phyloP scores from a whole-genome alignment of 306 rosid genomes.

The Vigna radiata region DNA sequence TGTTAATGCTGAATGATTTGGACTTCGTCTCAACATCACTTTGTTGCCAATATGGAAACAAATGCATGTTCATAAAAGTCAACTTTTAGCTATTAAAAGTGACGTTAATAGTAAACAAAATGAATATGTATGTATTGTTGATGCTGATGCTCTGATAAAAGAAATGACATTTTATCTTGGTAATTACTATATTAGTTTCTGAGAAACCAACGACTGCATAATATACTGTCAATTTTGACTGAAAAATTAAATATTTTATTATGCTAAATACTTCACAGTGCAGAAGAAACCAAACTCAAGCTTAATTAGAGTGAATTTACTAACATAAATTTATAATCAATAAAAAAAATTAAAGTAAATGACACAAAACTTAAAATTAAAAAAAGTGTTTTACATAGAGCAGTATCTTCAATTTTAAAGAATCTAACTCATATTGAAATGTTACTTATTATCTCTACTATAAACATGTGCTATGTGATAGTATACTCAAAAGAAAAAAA shows the following conservation, averaged over 20 bases:
- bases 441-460: background rate
- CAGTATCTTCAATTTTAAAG: too few relatives aligned
- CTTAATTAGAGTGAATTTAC: background rate
- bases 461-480: background rate
- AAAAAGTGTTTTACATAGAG: too few relatives aligned
- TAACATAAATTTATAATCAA: too few relatives aligned
- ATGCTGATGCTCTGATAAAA: background rate
- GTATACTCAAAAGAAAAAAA: background rate
- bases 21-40: constrained; percentile 4
- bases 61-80: constrained; percentile 6
- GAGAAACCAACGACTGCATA: background rate
- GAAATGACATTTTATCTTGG: background rate
- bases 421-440: too few relatives aligned
- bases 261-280: background rate
- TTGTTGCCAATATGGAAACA: background rate
- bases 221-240: background rate
- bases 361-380: too few relatives aligned
- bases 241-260: background rate
- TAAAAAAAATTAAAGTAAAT: too few relatives aligned
- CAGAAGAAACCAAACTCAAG: background rate
- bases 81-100: constrained; percentile 9
- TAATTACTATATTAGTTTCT: background rate
- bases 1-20: background rate
- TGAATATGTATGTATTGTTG: background rate
- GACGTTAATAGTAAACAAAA: background rate